Evolutionary conservation across 805 yeast genomes (phyloP), one percentile per base, ranked within the genome.

Genomic region (Schwanniomyces polymorphus): DNA sequence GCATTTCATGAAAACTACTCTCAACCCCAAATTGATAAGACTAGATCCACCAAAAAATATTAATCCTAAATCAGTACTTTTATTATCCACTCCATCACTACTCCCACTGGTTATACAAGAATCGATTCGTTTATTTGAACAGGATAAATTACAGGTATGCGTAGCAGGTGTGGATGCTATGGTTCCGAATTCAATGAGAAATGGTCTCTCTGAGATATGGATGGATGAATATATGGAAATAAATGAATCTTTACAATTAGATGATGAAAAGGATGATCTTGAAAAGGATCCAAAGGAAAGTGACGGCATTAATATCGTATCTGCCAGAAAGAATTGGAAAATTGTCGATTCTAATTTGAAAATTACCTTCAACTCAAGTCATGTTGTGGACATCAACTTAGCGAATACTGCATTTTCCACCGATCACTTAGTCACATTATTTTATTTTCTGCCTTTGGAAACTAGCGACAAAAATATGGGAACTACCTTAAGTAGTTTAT

Each of bases 391-490:
- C 27, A 10, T 72, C 7, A 49, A 57, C 3, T 57, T 72, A 45
- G 74, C 77, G n/a, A 74, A 73, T 52, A 69, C 76, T 2, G 61
- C 68, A 1, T 74, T 74, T 54, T 51, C 65, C 11, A 72, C 73
- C 7, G 62, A 61, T 14, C 57, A 64, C 41, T 51, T 65, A 38
- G 62, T 63, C 34, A 72, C 78, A 1, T 50, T 73, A 40, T 74
- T 65, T 51, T 68, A 65, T 52, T 57, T 72, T 37, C 65, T 64
- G 47, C 62, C 61, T 1, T 8, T 28, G 33, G 49, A 6, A 14
- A 42, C 29, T 12, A 45, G 47, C 5, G 46, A 44, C 1, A 45
- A 44, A 26, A 51, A 61, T 38, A 54, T 62, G 23, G 75, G 74
- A 17, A 60, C 63, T 31, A 59, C 65, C 3, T 54, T 70, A 23